Evolutionary conservation across 1,284 basidiomycete species (phyloP), one percentile per base, ranked within the genome.

Genomic region (Psilocybe mexicana): DNA sequence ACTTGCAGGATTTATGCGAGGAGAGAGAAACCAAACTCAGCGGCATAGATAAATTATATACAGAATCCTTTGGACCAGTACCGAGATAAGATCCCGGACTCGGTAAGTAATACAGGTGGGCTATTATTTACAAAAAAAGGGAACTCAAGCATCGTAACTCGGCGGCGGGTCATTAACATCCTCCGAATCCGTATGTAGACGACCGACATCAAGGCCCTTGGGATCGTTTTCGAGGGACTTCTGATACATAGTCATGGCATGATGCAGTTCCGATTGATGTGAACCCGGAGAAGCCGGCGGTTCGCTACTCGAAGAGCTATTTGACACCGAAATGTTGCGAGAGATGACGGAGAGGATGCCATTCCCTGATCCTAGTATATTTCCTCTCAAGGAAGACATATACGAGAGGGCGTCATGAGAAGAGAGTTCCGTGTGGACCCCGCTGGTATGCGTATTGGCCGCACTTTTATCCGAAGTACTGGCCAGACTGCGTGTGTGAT

Each of bases 161-260:
- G 66, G 66, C 18, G 64, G 66, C 23, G 66, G 65, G 49, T 66
- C 65, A 36, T 57, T 55, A 6, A 50, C 47, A 26, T 51, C 60
- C 40, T 54, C 45, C 18, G 49, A 35, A 8, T 52, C 35, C 35
- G 36, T 49, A 12, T 36, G 36, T 47, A 43, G 57, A 54, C 25
- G 50, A 18, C 54, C 54, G 42, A 55, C 26, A 50, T 57, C 58
- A 28, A 52, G 46, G 44, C 65, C 64, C 51, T 71, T 66, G 18
- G 65, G 42, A 43, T 73, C 62, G 12, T 64, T 63, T 53, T 72
- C 69, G n/a, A 73, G 61, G 3, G 66, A 65, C 56, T 72, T 73
- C 61, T 72, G 72, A 50, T 65, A 66, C 30, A 66, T 61, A 6
- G 63, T 63, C 64, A 70, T 61, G 5, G 67, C 65, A 18, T 58